Evolutionary conservation across 352 stramenopile species (phyloP), one percentile per base, ranked within the genome.

Genomic region (Globisporangium orthogonon): DNA sequence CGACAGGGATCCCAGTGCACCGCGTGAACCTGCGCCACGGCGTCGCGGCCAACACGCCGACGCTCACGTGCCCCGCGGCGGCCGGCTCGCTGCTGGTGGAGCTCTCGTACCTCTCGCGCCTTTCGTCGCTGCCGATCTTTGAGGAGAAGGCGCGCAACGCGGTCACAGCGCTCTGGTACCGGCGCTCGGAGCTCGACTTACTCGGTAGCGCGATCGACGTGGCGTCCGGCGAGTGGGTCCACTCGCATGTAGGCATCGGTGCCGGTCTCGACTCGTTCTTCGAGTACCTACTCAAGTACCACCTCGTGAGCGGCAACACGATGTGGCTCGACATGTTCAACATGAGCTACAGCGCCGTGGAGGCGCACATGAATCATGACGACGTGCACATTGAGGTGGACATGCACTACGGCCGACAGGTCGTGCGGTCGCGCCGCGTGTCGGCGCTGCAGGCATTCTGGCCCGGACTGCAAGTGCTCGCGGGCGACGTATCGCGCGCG

Each of bases 221-320:
- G 1, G 57, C 78, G 2, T 97, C 71, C 17, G 95, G 95, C 9
- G 57, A 88, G 47, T 95, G 84, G 86, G 56, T 86, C 15, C 70
- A 88, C 49, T 79, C 78, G 18, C 72, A 90, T 44, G 84, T 88
- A 7, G 77, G 91, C 39, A 93, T 98, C 52, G 94, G 94, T 31
- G 86, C 87, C 0, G 98, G 98, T 28, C 83, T 97, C 1, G 97
- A 99, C 71, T 98, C 90, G 48, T 99, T 97, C 67, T 98, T 98
- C 61, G 97, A 99, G 73, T 98, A 99, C 68, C 63, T 98, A 39
- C 66, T 98, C n/a, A 99, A 99, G 69, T 95, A 96, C 60, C 90
- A 98, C 63, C 73, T 98, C 39, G 69, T 99, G n/a, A 98, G 97
- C 66, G 90, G 90, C 23, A 90, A 98, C 55, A 62, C 85, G 17